These are phyloP conservation scores for Lachancea sp. DNA, from an alignment of 805 yeast genomes.

Conservation along the genomic window DNA sequence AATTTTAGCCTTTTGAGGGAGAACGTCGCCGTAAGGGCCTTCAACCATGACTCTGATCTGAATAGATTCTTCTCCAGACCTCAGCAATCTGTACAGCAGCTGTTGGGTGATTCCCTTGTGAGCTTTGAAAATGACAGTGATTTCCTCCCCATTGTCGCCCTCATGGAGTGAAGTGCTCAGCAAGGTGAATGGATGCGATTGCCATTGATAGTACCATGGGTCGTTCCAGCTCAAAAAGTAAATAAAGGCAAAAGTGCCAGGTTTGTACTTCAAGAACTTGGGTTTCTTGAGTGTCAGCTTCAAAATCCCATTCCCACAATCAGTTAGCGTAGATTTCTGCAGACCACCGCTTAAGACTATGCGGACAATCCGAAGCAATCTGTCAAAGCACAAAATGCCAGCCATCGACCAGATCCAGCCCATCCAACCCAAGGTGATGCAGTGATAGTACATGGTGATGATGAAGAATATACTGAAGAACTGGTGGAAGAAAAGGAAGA, in stretches of 20 bases:
- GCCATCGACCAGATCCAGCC: slow-evolving; percentile 43
- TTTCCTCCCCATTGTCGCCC: slow-evolving; percentile 15
- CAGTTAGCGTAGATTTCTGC: slow-evolving; percentile 20
- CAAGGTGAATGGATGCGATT: slow-evolving; percentile 69
- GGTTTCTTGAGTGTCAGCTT: slow-evolving; percentile 41
- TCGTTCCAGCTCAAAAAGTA: slow-evolving; percentile 46
- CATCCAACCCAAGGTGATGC: slow-evolving; percentile 45
- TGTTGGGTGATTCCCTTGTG: slow-evolving; percentile 54
- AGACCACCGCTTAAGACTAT: slow-evolving; percentile 27
- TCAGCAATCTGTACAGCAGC: slow-evolving; percentile 31
- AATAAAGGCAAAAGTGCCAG: slow-evolving; percentile 54
- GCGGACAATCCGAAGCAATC: slow-evolving; percentile 41
- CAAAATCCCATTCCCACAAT: slow-evolving; percentile 32
- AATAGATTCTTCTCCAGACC: slow-evolving; percentile 28
- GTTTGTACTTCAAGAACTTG: slow-evolving; percentile 40
- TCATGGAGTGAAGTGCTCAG: slow-evolving; percentile 37
- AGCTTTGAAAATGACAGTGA: slow-evolving; percentile 43
- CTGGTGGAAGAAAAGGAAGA: slow-evolving; percentile 54
- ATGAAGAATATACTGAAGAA: slow-evolving; percentile 47
- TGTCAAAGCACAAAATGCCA: slow-evolving; percentile 45
- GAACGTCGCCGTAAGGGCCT: slow-evolving; percentile 54
- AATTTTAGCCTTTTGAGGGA: slow-evolving; percentile 34
- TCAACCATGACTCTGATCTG: slow-evolving; percentile 42
- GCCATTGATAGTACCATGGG: slow-evolving; percentile 44
- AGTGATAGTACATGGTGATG: slow-evolving; percentile 53